Base-by-base conservation (phyloP, 352 stramenopile species). In the Globisporangium polare region DNA sequence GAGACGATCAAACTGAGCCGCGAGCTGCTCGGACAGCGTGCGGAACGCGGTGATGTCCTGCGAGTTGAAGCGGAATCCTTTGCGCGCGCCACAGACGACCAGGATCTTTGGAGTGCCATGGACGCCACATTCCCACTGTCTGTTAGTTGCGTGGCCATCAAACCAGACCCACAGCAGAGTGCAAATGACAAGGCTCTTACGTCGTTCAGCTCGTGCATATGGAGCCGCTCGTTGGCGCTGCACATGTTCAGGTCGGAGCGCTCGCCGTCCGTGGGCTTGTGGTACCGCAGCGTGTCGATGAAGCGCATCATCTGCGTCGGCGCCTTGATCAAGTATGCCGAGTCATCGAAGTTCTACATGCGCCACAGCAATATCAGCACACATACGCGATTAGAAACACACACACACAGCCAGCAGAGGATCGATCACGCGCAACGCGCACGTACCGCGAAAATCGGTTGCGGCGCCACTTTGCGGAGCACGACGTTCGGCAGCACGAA, bases 301-400 rank as follows among this genome's bases (percentile, higher is more conserved):
- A 92, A 82, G 55, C 86, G 84, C 78, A 95, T 77, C 75, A 89
- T 87, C 58, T 90, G 80, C 59, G 81, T 89, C 58, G 86, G 82
- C 20, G 83, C 63, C 52, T 89, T 89, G 27, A 92, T 78, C 51
- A 77, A 54, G 31, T 83, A 89, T 27, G 77, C 83, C n/a, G 68
- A 64, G 15, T 92, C 80, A 35, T 90, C 77, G 46, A 92, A 87
- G 54, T 88, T 89, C 84, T 95, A 46, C 27, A 27, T 35, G 47
- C 42, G 8, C 27, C 5, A 37, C 53, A 5, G 41, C 37, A 49
- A n/a, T 46, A 51, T 0, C 26, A 49, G 33, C 27, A 22, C 15
- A 37, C 29, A 22, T n/a, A 54, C 18, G n/a, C n/a, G 9, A 17
- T 50, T 27, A 27, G 10, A 27, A 17, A 50, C 4, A 27, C n/a